phyloP scores from a whole-genome alignment of 352 stramenopile species.

The Globisporangium okanoganense region DNA sequence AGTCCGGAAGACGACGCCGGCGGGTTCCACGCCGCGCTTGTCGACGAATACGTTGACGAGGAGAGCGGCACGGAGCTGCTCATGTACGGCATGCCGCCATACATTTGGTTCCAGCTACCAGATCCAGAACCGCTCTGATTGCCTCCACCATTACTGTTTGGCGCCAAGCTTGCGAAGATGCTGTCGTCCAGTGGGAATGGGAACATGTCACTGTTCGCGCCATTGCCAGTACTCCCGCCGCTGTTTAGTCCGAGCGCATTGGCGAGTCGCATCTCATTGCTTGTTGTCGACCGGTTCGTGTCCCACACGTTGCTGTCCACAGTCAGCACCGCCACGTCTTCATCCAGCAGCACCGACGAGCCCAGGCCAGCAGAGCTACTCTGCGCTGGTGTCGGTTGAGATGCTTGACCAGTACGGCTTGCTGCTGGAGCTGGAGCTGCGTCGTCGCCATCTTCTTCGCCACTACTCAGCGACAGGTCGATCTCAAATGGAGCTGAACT shows the following conservation, averaged over 20 bases:
- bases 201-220: slow-evolving; percentile 31
- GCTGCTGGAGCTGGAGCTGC: not conserved
- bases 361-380: slow-evolving; percentile 1
- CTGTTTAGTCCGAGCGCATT: slow-evolving; percentile 11
- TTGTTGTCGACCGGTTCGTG: slow-evolving; percentile 20
- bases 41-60: slow-evolving; percentile 6
- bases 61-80: slow-evolving; percentile 18
- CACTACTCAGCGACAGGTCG: slow-evolving; percentile 61
- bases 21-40: slow-evolving; percentile 9
- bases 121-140: not conserved
- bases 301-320: slow-evolving; percentile 69
- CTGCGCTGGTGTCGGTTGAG: slow-evolving; percentile 3
- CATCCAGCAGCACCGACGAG: slow-evolving; percentile 41
- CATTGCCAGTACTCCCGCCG: not conserved
- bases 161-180: slow-evolving; percentile 31
- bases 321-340: slow-evolving; percentile 62
- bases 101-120: slow-evolving; percentile 32
- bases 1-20: slow-evolving; percentile 8
- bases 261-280: slow-evolving; percentile 24
- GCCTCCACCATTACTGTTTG: slow-evolving; percentile 17
- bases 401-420: slow-evolving; percentile 5
- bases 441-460: slow-evolving; percentile 55
- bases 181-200: slow-evolving; percentile 59
- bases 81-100: slow-evolving; percentile 22
- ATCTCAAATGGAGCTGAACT: slow-evolving; percentile 59